Conservation (phyloP, 2,329 filamentous ascomycete species). For the Talaromyces sp. region DNA sequence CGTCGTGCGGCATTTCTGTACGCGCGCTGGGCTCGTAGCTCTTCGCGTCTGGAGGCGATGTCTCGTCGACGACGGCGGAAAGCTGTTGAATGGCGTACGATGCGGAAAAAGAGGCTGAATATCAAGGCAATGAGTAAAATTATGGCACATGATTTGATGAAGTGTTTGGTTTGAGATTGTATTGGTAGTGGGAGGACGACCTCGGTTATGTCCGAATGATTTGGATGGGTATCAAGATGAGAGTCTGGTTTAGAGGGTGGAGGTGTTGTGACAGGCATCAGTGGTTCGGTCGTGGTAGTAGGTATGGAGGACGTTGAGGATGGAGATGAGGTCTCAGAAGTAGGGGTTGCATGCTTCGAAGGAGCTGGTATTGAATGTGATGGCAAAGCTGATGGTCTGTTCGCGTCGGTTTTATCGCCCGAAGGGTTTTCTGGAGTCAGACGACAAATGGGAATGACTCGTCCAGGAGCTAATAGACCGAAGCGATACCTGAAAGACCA, state of each 20-base stretch:
- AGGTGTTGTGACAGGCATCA: not conserved
- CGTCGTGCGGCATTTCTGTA: constrained; percentile 54
- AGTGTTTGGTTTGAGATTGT: constrained; percentile 17
- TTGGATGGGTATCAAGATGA: not conserved
- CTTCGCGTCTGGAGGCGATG: constrained; percentile 53
- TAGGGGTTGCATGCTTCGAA: not conserved
- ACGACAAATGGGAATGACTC: constrained; percentile 15
- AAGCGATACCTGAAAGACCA: constrained; percentile 29
- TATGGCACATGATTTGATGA: constrained; percentile 38
- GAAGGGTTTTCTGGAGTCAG: not conserved
- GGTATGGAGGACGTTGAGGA: not conserved
- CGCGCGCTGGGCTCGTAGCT: constrained; percentile 50
- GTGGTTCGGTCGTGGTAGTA: not conserved
- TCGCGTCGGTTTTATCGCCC: not conserved
- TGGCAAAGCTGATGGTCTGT: not conserved
- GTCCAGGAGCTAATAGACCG: constrained; percentile 22
- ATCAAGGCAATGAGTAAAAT: constrained; percentile 43
- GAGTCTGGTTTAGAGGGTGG: not conserved
- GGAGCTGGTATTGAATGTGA: not conserved
- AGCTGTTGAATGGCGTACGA: constrained; percentile 38
- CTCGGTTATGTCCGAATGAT: not conserved
- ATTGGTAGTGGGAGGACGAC: constrained; percentile 3
- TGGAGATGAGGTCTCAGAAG: not conserved
- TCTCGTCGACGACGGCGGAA: constrained; percentile 53
- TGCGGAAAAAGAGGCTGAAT: constrained; percentile 35